phyloP scores from a whole-genome alignment of 2,329 filamentous ascomycete species.

The Claviceps capensis region DNA sequence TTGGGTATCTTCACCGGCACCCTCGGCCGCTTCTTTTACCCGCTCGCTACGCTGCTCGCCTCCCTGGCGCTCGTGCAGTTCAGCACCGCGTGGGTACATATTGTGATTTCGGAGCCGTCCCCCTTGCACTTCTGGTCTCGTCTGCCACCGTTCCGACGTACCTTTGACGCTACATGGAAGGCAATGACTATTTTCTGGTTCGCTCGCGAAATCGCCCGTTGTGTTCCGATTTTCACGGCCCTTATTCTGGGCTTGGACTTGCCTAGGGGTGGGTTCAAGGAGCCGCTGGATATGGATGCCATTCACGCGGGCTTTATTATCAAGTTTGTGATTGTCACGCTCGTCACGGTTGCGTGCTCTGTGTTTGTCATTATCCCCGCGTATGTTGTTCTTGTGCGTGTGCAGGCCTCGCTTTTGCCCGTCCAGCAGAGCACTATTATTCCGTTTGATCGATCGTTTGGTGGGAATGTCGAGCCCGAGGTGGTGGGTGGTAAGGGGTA shows the following conservation, averaged over 20 bases:
- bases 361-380: conserved; percentile 61
- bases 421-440: conserved; percentile 74
- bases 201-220: conserved; percentile 34
- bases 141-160: conserved; percentile 49
- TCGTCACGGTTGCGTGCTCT: conserved; percentile 35
- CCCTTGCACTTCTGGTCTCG: conserved; percentile 52
- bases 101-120: conserved; percentile 61
- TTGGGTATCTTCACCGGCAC: conserved; percentile 29
- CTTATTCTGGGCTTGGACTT: conserved; percentile 30
- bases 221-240: conserved; percentile 30
- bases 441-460: conserved; percentile 79
- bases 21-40: conserved; percentile 30
- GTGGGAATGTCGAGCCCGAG: conserved; percentile 60
- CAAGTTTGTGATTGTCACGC: conserved; percentile 32
- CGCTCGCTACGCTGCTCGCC: conserved; percentile 34
- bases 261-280: conserved; percentile 21
- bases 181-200: conserved; percentile 53
- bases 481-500: conserved; percentile 60
- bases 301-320: conserved; percentile 17
- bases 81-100: conserved; percentile 70
- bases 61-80: conserved; percentile 52
- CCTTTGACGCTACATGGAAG: conserved; percentile 54
- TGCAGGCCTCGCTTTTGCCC: conserved; percentile 76
- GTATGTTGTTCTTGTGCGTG: conserved; percentile 61
- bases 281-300: conserved; percentile 17